These are phyloP conservation scores for Marasmius tenuissimus DNA, from an alignment of 1,284 basidiomycete genomes.

Conservation along the genomic window DNA sequence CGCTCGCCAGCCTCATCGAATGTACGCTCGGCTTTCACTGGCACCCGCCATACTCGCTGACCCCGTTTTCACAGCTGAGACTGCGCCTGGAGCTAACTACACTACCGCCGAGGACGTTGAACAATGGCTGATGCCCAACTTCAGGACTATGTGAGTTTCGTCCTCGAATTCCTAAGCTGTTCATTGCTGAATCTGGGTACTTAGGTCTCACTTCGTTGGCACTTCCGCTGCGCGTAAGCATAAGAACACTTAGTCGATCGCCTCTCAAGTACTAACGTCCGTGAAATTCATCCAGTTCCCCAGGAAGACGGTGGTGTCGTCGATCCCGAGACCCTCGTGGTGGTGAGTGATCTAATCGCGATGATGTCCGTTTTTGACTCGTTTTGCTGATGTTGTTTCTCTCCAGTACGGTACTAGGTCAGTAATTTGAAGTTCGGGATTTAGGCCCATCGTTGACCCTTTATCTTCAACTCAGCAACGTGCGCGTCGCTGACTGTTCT, in stretches of 20 bases:
- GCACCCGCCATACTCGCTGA: too few relatives aligned
- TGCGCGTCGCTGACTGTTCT: neutral
- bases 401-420: constrained; percentile 1
- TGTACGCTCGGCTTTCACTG: neutral
- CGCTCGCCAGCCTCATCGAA: constrained; percentile 3
- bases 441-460: neutral
- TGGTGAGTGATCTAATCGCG: neutral
- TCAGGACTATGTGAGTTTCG: constrained; percentile 1
- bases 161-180: neutral
- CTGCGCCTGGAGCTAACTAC: constrained; percentile 3
- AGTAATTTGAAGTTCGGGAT: neutral
- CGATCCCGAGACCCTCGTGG: constrained; percentile 2
- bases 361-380: neutral
- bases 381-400: neutral
- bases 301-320: neutral
- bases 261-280: too few relatives aligned
- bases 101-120: neutral
- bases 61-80: neutral
- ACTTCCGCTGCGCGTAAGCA: constrained; percentile 2
- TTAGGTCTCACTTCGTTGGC: constrained; percentile 6
- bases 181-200: neutral
- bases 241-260: neutral
- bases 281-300: neutral
- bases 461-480: neutral
- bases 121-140: constrained; percentile 5